phyloP scores from a whole-genome alignment of 345 rosid species.

The Pistacia integerrima region DNA sequence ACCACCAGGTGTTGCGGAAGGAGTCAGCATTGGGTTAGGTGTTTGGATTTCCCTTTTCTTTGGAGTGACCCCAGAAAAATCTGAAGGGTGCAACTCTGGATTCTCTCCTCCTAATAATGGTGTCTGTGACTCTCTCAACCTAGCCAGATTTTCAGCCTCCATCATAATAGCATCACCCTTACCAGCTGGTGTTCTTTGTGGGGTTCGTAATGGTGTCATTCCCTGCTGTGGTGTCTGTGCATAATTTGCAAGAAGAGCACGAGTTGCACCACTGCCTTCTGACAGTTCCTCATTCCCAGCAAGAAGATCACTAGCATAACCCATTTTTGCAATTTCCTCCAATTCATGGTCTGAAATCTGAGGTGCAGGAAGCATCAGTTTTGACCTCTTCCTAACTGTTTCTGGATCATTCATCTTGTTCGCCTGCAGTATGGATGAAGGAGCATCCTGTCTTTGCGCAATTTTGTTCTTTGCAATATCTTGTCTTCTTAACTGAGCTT shows the following conservation, averaged over 20 bases:
- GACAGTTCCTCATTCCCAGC: conserved; percentile 81
- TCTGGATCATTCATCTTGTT: conserved; percentile 98
- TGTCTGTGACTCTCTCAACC: conserved; percentile 96
- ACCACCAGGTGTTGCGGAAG: conserved; percentile 88
- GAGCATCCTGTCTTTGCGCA: conserved; percentile 94
- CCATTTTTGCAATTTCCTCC: conserved; percentile 98
- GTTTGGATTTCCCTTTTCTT: conserved; percentile 86
- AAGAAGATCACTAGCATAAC: conserved; percentile 89
- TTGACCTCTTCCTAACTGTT: conserved; percentile 91
- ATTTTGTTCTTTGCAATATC: conserved; percentile 88
- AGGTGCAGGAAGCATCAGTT: conserved; percentile 96
- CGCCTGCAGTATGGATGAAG: conserved; percentile 91
- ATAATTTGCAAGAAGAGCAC: conserved; percentile 91
- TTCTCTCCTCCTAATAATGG: conserved; percentile 97
- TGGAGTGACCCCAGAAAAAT: conserved; percentile 98
- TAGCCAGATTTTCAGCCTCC: conserved; percentile 99
- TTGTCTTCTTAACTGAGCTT: conserved; percentile 84
- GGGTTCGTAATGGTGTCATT: conserved; percentile 89
- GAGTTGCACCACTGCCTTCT: conserved; percentile 94
- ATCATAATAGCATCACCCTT: conserved; percentile 97
- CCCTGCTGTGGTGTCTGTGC: conserved; percentile 84
- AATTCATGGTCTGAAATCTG: conserved; percentile 95
- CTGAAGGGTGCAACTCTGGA: conserved; percentile 99
- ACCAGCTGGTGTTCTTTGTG: conserved; percentile 96
- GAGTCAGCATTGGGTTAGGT: conserved; percentile 90